Conservation (phyloP, 148 eudicot species). For the Nepenthes gracilis region DNA sequence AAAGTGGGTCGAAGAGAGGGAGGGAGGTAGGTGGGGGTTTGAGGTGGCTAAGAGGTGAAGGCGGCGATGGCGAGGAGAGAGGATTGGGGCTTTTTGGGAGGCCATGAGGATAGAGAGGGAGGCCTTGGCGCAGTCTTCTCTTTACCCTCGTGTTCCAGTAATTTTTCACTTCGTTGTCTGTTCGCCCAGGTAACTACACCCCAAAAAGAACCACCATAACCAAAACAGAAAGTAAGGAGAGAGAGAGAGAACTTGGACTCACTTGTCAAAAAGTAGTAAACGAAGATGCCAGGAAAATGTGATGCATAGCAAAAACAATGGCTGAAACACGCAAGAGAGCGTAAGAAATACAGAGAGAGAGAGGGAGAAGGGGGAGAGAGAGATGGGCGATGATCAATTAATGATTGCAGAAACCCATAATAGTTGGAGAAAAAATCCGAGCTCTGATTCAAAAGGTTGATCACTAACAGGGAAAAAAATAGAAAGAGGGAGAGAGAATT, state of each 20-base stretch:
- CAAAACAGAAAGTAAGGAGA: background rate
- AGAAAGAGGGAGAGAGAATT: background rate
- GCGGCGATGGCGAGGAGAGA: background rate
- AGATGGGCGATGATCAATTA: no score
- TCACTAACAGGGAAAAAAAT: background rate
- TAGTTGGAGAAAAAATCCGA: no score
- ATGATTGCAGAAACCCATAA: no score
- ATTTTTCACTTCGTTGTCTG: constrained; percentile 89
- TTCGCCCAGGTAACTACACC: constrained; percentile 70
- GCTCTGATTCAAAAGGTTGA: no score
- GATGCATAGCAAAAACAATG: no score
- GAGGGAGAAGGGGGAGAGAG: no score
- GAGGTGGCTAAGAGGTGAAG: constrained; percentile 8
- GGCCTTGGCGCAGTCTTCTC: constrained; percentile 65
- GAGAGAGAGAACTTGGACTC: no score
- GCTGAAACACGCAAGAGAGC: no score
- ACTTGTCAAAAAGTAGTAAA: no score
- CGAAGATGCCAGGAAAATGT: no score
- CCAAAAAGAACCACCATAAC: background rate
- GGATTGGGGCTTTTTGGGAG: constrained; percentile 3
- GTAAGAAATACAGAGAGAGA: no score
- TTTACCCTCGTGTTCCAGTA: constrained; percentile 92
- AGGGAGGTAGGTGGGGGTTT: constrained; percentile 10
- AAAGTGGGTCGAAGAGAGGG: constrained; percentile 14
- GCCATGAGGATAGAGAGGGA: constrained; percentile 77